phyloP scores from a whole-genome alignment of 2,329 filamentous ascomycete species.

The Aspergillus sp. region DNA sequence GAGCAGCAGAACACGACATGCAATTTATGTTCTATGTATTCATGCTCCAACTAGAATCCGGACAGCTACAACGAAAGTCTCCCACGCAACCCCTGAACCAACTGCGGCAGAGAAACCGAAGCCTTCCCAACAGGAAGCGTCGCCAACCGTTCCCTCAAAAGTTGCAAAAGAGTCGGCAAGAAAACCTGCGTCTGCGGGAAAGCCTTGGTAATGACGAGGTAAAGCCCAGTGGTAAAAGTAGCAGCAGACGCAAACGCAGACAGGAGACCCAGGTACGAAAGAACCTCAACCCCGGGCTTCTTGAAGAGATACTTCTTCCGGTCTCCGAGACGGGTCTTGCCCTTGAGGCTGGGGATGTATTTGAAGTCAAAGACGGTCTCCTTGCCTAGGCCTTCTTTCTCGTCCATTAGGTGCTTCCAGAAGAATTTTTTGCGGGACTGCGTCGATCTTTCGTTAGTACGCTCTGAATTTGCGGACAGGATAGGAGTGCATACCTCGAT shows the following conservation, averaged over 20 bases:
- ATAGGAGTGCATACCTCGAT: conserved; percentile 47
- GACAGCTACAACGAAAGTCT: not conserved
- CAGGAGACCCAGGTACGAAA: conserved; percentile 29
- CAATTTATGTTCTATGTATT: not conserved
- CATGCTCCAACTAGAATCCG: not conserved
- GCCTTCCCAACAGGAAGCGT: not conserved
- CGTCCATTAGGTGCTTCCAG: conserved; percentile 64
- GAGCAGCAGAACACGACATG: not conserved
- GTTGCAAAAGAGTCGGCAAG: not conserved
- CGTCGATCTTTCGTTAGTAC: not conserved
- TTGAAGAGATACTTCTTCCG: conserved; percentile 26
- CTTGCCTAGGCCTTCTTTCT: conserved; percentile 65
- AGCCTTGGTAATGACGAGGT: not conserved
- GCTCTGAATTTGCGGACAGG: not conserved
- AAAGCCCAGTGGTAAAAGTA: not conserved
- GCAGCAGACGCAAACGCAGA: conserved; percentile 19
- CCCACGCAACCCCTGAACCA: not conserved
- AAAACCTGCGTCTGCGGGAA: not conserved
- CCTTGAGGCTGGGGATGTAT: conserved; percentile 47
- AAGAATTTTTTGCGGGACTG: conserved; percentile 54
- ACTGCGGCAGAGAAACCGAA: not conserved
- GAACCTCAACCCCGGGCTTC: conserved; percentile 27
- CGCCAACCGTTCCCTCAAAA: not conserved
- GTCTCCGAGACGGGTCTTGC: conserved; percentile 28
- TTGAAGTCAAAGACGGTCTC: conserved; percentile 73